Base-by-base conservation (phyloP, 2,329 filamentous ascomycete species). In the Fusarium haematococcum region DNA sequence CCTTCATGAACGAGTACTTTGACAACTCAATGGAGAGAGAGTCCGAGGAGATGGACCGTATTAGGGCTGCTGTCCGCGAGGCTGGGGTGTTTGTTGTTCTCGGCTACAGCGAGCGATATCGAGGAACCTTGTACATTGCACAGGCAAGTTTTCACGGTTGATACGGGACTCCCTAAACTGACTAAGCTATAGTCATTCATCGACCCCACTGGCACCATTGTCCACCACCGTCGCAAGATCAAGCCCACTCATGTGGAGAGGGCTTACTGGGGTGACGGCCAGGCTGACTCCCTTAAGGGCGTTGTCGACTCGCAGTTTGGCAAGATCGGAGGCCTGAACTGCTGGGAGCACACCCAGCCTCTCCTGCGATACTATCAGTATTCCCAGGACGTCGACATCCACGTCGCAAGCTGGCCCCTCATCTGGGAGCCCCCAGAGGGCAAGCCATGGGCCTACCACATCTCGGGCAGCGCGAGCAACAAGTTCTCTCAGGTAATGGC, bases 171-270 rank as follows among this genome's bases (percentile, higher is more conserved):
- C 7, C 23, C 1, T 13, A 9, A 6, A 56, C 50, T 56, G 14
- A 56, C 30, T 20, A 20, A 16, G 7, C 7, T 2, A 35, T 75
- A 88, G 71, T 81, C 81, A 2, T 81, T 87, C 33, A 85, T 88
- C 57, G 81, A 78, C 5, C 72, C 79, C 0, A 77, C 82, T 14
- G 86, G 86, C 10, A 80, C 83, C 27, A 70, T 87, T 20, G 72
- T 81, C 11, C 74, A 81, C 9, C 80, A 84, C 57, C 84, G 86
- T 2, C 83, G 86, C 30, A 89, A 89, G 79, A 81, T 88, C 72
- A 89, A 89, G 77, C 84, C 86, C 0, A 89, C 86, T 0, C 86
- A 88, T 54, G 84, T 88, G 75, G 87, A 89, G 78, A 81, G 85
- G 1, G 85, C 84, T 8, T 75, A 87, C 43, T 89, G 84, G 54